These are phyloP conservation scores for Metschnikowia matae DNA, from an alignment of 805 yeast species.

Conservation along the genomic window DNA sequence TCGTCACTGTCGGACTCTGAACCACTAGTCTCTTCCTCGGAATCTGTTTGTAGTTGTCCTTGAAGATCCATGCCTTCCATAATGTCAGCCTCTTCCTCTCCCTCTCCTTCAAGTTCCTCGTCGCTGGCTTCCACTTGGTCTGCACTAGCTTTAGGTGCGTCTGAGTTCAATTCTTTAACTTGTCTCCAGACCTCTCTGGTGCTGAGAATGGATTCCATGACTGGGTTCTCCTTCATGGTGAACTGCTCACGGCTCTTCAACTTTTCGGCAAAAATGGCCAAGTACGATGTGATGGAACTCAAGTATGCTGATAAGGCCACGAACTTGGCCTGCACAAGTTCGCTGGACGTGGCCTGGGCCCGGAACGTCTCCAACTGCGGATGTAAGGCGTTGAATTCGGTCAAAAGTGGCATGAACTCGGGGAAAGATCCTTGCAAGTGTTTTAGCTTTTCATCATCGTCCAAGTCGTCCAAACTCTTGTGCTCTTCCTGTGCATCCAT, in stretches of 20 bases:
- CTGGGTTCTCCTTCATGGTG: slow-evolving; percentile 77
- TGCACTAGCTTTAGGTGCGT: background rate
- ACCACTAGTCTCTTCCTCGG: slow-evolving; percentile 18
- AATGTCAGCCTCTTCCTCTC: background rate
- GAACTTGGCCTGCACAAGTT: slow-evolving; percentile 45
- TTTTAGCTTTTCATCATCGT: slow-evolving; percentile 48
- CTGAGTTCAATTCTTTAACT: slow-evolving; percentile 43
- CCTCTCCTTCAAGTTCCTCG: background rate
- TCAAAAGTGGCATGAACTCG: slow-evolving; percentile 73
- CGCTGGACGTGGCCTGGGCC: slow-evolving; percentile 18
- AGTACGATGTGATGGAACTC: slow-evolving; percentile 73
- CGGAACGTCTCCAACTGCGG: slow-evolving; percentile 39
- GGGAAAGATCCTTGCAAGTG: slow-evolving; percentile 67
- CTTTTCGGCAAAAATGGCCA: slow-evolving; percentile 65
- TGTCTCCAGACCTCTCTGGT: slow-evolving; percentile 89
- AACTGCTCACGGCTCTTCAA: slow-evolving; percentile 52
- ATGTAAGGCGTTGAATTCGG: slow-evolving; percentile 50
- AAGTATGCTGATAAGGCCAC: slow-evolving; percentile 75
- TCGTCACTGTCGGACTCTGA: slow-evolving; percentile 12
- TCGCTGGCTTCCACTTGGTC: background rate
- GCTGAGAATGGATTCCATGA: slow-evolving; percentile 81
- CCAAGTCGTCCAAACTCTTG: slow-evolving; percentile 33
- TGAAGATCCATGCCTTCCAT: slow-evolving; percentile 11
- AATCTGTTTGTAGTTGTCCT: slow-evolving; percentile 15
- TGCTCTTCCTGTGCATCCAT: slow-evolving; percentile 13